A percentile compares a stretch with the other conserved stretches of the same genome.
Conservation (phyloP, 2,329 filamentous ascomycete genomes). For the Ophiocordyceps robertsii region DNA sequence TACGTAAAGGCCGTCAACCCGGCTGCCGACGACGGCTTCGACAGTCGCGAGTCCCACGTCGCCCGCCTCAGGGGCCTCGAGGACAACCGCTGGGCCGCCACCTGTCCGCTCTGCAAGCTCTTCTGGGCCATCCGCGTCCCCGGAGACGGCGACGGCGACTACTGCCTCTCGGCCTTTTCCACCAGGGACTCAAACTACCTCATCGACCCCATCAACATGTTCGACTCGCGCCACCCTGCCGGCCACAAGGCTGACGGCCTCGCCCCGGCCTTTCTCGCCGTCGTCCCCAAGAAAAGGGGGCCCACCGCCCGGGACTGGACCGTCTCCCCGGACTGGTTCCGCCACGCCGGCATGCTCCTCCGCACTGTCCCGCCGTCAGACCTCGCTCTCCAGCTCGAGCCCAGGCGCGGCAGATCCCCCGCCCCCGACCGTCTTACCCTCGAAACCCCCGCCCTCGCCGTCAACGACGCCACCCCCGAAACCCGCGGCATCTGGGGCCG, state of each 20-base stretch:
- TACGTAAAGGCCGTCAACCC: constrained; percentile 16
- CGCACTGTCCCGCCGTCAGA: constrained; percentile 13
- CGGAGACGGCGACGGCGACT: constrained; percentile 14
- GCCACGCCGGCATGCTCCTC: constrained; percentile 19
- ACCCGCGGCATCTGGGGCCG: constrained; percentile 21
- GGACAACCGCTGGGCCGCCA: constrained; percentile 18
- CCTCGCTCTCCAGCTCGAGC: constrained; percentile 6
- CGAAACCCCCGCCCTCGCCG: constrained; percentile 2
- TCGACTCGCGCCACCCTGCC: constrained; percentile 16
- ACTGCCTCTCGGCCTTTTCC: constrained; percentile 19
- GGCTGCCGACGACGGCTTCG: constrained; percentile 16
- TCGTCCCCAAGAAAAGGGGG: constrained; percentile 18
- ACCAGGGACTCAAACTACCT: constrained; percentile 20
- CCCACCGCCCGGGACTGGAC: constrained; percentile 15
- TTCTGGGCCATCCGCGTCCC: constrained; percentile 19
- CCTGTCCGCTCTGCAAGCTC: constrained; percentile 21
- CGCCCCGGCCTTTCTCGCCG: constrained; percentile 17
- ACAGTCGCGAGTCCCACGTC: constrained; percentile 16
- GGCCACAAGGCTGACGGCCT: constrained; percentile 13
- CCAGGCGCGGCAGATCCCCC: constrained; percentile 6
- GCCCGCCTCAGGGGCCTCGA: constrained; percentile 14
- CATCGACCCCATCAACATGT: constrained; percentile 16
- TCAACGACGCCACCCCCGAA: constrained; percentile 9
- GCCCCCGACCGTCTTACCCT: constrained; percentile 2
- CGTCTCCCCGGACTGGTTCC: constrained; percentile 18